Evolutionary conservation across 768 basidiomycete species (phyloP), one percentile per base, ranked within the genome.

Genomic region (Lentinula aciculospora): DNA sequence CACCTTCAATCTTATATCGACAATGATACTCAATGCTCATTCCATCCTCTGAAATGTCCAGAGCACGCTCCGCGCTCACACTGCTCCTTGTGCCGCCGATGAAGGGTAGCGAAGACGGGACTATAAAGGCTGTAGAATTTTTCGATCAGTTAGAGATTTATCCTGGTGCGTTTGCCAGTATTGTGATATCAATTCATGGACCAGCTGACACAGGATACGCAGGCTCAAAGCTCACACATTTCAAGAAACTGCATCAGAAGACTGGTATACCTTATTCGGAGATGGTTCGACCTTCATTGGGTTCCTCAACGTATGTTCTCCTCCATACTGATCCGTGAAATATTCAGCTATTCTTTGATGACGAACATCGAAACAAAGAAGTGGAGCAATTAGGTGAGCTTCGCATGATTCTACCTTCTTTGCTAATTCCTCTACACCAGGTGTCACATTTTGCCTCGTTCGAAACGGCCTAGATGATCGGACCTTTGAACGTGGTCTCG

Each of bases 151-250:
- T 82, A 45, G 87, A 91, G 64, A 88, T 92, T 68, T 91, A 87
- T 65, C 87, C 87, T 25, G 85, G 84, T 82, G 60, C 21, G 67
- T 65, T 10, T 28, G 23, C n/a, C 27, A 42, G 23, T 40, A 4
- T 7, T 23, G 4, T 8, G 23, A 49, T 21, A 4, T 13, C 8
- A 34, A 23, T n/a, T 48, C 4, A 42, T 9, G 50, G 37, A 51
- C 12, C 32, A 46, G 1, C 23, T 19, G n/a, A 36, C 17, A 32
- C 4, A 5, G 42, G 49, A 29, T n/a, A n/a, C n/a, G 31, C 63
- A 85, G 86, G 88, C 15, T 91, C 91, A 23, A 94, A 95, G 72
- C 72, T 92, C 17, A 78, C 79, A 3, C 92, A 94, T 66, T 95
- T 95, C 74, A 84, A 81, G 66, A 77, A 80, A 46, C 65, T 94